Evolutionary conservation across 176 grass and related monocot species (phyloP).

Genomic region (Phyllostachys edulis): DNA sequence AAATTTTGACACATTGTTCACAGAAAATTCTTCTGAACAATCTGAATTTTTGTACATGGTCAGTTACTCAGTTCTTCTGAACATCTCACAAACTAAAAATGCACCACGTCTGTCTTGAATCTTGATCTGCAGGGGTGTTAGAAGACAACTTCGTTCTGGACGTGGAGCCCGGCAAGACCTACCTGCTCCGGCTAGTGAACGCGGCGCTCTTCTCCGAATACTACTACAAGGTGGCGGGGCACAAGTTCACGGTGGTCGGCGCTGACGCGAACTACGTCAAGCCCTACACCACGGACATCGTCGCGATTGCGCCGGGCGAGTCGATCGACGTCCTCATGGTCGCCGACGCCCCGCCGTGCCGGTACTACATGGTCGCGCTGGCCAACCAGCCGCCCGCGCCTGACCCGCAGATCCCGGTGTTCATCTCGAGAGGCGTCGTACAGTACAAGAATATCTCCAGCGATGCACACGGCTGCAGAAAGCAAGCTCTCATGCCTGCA

Average conservation of each 20-base stretch:
- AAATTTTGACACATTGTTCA: neutral
- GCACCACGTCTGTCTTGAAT: too few relatives aligned
- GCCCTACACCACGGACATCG: constrained; percentile 17
- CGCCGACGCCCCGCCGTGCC: neutral
- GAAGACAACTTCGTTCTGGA: neutral
- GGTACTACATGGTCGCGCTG: constrained; percentile 21
- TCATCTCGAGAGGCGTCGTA: neutral
- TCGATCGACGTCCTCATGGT: constrained; percentile 15
- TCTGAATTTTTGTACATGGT: neutral
- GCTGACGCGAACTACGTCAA: neutral
- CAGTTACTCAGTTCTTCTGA: neutral
- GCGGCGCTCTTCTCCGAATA: neutral
- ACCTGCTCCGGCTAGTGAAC: neutral
- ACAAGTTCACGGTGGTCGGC: constrained; percentile 2
- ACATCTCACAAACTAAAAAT: neutral
- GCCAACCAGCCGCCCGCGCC: neutral
- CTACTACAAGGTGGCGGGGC: constrained; percentile 1
- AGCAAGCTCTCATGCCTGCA: neutral
- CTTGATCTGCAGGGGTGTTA: neutral
- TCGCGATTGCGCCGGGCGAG: constrained; percentile 18
- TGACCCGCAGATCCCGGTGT: neutral
- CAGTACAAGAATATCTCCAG: neutral
- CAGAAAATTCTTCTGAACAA: neutral
- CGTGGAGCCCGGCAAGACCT: neutral
- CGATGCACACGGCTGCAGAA: neutral